phyloP scores from a whole-genome alignment of 495 filamentous ascomycete species.

The Penicillium herquei region DNA sequence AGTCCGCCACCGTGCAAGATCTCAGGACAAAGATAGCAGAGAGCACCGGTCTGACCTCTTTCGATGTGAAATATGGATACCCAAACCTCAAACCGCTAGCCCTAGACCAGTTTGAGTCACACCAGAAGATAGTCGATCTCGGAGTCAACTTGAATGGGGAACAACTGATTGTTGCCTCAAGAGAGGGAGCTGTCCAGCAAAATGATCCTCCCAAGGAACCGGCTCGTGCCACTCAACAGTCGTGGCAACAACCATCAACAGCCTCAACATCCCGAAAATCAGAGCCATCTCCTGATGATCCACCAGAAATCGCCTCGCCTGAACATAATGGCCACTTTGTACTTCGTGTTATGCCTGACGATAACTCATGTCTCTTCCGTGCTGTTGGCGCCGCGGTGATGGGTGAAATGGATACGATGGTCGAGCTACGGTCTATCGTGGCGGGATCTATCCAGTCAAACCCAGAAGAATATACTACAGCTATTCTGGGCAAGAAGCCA shows the following conservation, averaged over 20 bases:
- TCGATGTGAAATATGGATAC: conserved; percentile 86
- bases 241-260: conserved; percentile 17
- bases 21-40: conserved; percentile 56
- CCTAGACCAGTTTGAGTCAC: conserved; percentile 47
- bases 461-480: conserved; percentile 67
- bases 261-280: conserved; percentile 19
- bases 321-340: conserved; percentile 65
- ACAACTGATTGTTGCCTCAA: conserved; percentile 66
- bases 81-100: conserved; percentile 67
- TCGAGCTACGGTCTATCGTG: conserved; percentile 75
- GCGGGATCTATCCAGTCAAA: conserved; percentile 76
- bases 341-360: conserved; percentile 93
- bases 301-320: conserved; percentile 67
- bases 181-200: conserved; percentile 28
- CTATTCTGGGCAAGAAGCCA: conserved; percentile 71
- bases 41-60: conserved; percentile 49
- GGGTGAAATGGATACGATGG: conserved; percentile 68
- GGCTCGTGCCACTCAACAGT: conserved; percentile 18
- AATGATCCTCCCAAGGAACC: conserved; percentile 17
- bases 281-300: conserved; percentile 45
- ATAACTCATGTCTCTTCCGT: conserved; percentile 93
- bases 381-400: conserved; percentile 79
- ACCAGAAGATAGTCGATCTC: conserved; percentile 50
- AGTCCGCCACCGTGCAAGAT: conserved; percentile 62
- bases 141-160: conserved; percentile 77